Conservation (phyloP, 257 asterid genomes). For the Eustoma russellianum region DNA sequence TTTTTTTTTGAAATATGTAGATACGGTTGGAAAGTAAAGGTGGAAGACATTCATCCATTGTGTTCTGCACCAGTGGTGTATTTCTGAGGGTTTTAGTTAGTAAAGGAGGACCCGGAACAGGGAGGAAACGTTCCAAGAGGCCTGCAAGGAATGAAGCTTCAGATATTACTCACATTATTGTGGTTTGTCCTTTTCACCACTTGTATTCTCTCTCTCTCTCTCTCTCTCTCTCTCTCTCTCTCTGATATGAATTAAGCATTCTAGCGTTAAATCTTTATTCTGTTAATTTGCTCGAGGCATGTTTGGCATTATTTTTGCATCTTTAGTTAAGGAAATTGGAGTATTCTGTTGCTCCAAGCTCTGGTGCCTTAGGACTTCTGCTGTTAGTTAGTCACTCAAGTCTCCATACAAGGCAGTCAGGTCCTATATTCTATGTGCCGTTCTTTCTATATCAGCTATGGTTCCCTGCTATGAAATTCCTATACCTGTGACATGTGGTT, state of each 20-base stretch:
- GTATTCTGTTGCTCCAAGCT: background rate
- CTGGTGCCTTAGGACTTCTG: no score
- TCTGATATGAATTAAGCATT: background rate
- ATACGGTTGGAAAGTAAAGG: conserved; percentile 88
- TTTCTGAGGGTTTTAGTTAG: conserved; percentile 61
- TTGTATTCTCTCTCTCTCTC: conserved; percentile 2
- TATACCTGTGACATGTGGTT: no score
- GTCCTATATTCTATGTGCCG: no score
- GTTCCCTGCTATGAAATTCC: no score
- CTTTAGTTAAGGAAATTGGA: background rate
- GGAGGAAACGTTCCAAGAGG: conserved; percentile 25
- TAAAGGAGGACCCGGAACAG: conserved; percentile 26
- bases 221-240: background rate
- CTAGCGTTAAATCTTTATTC: background rate
- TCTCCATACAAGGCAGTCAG: no score
- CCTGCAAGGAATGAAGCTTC: conserved; percentile 26
- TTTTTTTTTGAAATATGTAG: conserved; percentile 32
- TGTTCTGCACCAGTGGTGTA: conserved; percentile 92
- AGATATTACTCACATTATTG: conserved; percentile 78
- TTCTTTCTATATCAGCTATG: no score
- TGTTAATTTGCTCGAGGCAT: background rate
- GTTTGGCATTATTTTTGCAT: conserved; percentile 1
- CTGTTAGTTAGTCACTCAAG: no score
- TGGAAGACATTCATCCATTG: conserved; percentile 73
- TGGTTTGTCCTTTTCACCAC: conserved; percentile 44